Base-by-base conservation (phyloP, 108 stramenopile genomes). In the Pseudonitzschia delicatissima region DNA sequence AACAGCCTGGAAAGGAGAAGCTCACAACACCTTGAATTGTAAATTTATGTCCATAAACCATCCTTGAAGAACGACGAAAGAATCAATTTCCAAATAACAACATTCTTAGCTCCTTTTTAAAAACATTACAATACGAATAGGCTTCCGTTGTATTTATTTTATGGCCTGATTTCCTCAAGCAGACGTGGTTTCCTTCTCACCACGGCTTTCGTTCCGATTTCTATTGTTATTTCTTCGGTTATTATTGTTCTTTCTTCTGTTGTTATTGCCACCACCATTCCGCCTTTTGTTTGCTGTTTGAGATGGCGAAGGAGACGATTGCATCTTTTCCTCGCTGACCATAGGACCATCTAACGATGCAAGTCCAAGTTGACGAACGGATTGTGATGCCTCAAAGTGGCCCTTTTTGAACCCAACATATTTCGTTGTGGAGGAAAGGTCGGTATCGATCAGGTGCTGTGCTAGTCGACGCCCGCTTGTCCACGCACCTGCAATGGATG, bases 401-500 rank as follows among this genome's bases (percentile, higher is more conserved):
- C 60, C 59, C 1, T 61, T 42, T 11, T 55, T 5, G 25, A 61
- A 42, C 15, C 60, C 60, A 20, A 61, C 60, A n/a, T 36, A 20
- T 9, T 26, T 4, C 31, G 12, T 28, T n/a, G 12, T 12, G 13
- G 50, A 23, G 5, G 57, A 34, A 28, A 21, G 51, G 1, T 34
- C 32, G 0, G 23, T 13, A 5, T 61, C 37, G 25, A 40, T 53
- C 26, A 91, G 52, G 58, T 74, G 86, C 18, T 73, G 33, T 7
- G 85, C 91, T 67, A 92, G 50, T 42, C 77, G 69, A 31, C 77
- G 62, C n/a, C 92, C 92, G 68, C 88, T 90, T 49, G 82, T 84
- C 87, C 87, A 93, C 20, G 92, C 88, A 37, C 92, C 92, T 5
- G 78, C 87, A 62, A 93, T 76, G 27, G 83, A 84, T 3, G 92